A percentile compares a stretch with the other conserved stretches of the same genome.
These are phyloP conservation scores for Fraxinus platypoda DNA, from an alignment of 305 asterid species.

Conservation along the genomic window DNA sequence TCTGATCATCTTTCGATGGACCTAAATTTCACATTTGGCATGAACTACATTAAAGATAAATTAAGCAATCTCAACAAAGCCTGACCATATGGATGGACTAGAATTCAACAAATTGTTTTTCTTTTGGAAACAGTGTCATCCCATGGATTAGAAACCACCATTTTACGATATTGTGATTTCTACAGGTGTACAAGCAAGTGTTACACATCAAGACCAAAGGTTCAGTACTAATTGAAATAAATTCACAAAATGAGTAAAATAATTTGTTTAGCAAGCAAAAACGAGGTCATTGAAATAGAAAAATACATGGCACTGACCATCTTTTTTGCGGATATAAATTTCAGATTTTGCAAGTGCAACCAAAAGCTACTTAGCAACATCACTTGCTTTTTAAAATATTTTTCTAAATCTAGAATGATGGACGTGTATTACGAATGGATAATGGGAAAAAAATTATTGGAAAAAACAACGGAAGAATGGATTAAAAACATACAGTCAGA, in stretches of 20 bases:
- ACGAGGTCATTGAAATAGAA: background rate
- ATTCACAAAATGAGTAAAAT: background rate
- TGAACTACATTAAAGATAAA: constrained; percentile 11
- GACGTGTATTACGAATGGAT: constrained; percentile 1
- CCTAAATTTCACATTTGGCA: constrained; percentile 33
- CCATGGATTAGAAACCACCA: constrained; percentile 1
- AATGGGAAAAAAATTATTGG: background rate
- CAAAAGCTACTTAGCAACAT: background rate
- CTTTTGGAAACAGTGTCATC: constrained; percentile 10
- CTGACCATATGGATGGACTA: background rate
- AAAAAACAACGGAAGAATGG: constrained; percentile 14
- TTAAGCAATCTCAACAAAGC: constrained; percentile 1
- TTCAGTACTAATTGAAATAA: background rate
- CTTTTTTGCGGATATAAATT: background rate
- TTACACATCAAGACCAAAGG: background rate
- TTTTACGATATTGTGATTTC: background rate
- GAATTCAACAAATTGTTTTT: background rate
- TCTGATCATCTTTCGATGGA: constrained; percentile 38
- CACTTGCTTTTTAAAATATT: background rate
- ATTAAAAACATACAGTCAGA: constrained; percentile 45
- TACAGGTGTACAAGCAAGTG: constrained; percentile 2
- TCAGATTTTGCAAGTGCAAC: background rate
- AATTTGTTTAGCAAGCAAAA: background rate
- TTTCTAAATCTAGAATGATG: constrained; percentile 12
- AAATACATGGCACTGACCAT: background rate